Evolutionary conservation across 1,284 basidiomycete genomes (phyloP), one percentile per base, ranked within the genome.

Genomic region (Ceratorhiza oryzae-sativae): DNA sequence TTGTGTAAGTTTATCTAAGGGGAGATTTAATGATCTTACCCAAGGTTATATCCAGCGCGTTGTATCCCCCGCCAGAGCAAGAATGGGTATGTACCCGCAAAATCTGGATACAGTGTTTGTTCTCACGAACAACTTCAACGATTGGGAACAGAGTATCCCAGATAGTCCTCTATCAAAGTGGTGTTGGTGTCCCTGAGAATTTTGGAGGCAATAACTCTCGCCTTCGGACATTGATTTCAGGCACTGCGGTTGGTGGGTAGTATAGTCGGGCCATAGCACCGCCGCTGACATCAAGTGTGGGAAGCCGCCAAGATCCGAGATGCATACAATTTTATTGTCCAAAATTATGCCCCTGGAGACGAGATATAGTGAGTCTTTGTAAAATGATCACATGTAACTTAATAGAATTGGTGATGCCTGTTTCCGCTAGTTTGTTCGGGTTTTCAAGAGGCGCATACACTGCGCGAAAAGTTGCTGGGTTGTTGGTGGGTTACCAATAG

Each of bases 381-480:
- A n/a, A n/a, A n/a, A n/a, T n/a, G n/a, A n/a, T n/a, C n/a, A n/a
- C n/a, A 39, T 39, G 36, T 39, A 39, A 39, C 13, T 39, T 6
- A 39, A 6, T 39, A 39, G 36, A n/a, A n/a, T n/a, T n/a, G n/a
- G n/a, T n/a, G n/a, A 46, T 20, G 25, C 25, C 18, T 23, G 2
- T 23, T 20, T 63, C 15, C 9, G 23, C 34, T 13, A 61, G 65
- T 32, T 20, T 73, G 18, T 73, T 73, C 55, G 72, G 72, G 13
- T 73, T 73, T 39, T 73, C 72, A 23, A 36, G 65, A 5, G 73
- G 73, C 9, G 73, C 73, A 15, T 73, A 72, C 55, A 72, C 73
- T n/a, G 73, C 55, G 10, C 56, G 73, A n/a, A 73, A 72, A 32
- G 46, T 73, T 8, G 71, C 73, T 8, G 58, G 56, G 6, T 41